These are phyloP conservation scores for Aspergillus ruber DNA, from an alignment of 2,329 filamentous ascomycete species.

Conservation along the genomic window DNA sequence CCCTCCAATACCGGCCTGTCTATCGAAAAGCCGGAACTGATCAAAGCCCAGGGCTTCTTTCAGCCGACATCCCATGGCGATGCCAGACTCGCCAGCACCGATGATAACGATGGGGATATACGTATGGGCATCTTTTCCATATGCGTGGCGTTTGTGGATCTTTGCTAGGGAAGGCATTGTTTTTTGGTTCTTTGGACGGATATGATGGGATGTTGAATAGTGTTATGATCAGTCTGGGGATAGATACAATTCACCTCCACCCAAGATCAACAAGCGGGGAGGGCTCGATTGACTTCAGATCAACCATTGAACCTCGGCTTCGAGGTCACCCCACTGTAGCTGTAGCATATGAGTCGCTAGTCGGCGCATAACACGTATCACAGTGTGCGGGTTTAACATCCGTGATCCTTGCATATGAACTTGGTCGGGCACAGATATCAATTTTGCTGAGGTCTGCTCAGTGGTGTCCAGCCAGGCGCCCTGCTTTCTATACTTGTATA, in stretches of 20 bases:
- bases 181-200: background rate
- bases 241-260: no score
- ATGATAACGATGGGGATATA: conserved; percentile 51
- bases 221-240: background rate
- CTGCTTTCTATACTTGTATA: no score
- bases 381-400: background rate
- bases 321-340: background rate
- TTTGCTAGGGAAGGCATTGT: conserved; percentile 25
- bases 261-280: no score
- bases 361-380: background rate
- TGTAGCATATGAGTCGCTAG: background rate
- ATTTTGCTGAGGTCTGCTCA: no score
- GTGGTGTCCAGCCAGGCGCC: no score
- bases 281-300: no score
- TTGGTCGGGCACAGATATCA: no score
- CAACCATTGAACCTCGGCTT: background rate
- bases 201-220: background rate
- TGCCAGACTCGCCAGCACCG: conserved; percentile 57
- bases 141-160: conserved; percentile 36
- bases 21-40: conserved; percentile 57
- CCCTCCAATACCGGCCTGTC: conserved; percentile 52
- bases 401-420: no score
- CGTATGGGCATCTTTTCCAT: conserved; percentile 34
- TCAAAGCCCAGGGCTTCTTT: conserved; percentile 53
- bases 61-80: conserved; percentile 55